phyloP scores from a whole-genome alignment of 306 rosid genomes.

The Chamaecrista fasciculata region DNA sequence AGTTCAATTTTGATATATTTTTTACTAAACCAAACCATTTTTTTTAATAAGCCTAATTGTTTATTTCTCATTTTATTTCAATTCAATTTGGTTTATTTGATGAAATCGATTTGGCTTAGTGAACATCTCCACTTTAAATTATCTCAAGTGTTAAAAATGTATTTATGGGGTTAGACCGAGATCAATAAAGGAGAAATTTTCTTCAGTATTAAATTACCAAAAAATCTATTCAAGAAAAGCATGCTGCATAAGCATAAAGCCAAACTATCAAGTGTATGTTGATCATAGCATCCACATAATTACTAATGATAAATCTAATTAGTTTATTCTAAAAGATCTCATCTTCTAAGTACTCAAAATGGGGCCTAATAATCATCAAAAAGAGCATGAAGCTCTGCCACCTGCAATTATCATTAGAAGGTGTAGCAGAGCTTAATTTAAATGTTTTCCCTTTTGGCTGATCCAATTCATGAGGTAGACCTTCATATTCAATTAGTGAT shows the following conservation, averaged over 20 bases:
- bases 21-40: too few relatives aligned
- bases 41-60: too few relatives aligned
- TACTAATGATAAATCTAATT: constrained; percentile 38
- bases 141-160: not conserved
- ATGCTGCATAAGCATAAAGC: constrained; percentile 40
- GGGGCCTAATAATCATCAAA: constrained; percentile 40
- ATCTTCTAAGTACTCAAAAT: constrained; percentile 20
- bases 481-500: constrained; percentile 16
- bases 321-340: constrained; percentile 37
- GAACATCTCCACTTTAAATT: not conserved
- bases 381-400: constrained; percentile 47
- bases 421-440: constrained; percentile 36
- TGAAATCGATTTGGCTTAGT: too few relatives aligned
- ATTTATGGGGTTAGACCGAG: not conserved
- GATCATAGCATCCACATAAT: constrained; percentile 41
- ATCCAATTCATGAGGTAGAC: constrained; percentile 29
- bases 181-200: not conserved
- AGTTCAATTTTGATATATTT: too few relatives aligned
- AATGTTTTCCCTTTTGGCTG: constrained; percentile 24
- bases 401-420: constrained; percentile 48
- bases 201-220: not conserved
- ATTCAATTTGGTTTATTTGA: too few relatives aligned
- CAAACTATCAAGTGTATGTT: constrained; percentile 38
- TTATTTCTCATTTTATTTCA: too few relatives aligned
- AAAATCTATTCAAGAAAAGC: not conserved